Evolutionary conservation across 169 alveolate genomes (phyloP), one percentile per base, ranked within the genome.

Genomic region (Perkinsus chesapeaki): DNA sequence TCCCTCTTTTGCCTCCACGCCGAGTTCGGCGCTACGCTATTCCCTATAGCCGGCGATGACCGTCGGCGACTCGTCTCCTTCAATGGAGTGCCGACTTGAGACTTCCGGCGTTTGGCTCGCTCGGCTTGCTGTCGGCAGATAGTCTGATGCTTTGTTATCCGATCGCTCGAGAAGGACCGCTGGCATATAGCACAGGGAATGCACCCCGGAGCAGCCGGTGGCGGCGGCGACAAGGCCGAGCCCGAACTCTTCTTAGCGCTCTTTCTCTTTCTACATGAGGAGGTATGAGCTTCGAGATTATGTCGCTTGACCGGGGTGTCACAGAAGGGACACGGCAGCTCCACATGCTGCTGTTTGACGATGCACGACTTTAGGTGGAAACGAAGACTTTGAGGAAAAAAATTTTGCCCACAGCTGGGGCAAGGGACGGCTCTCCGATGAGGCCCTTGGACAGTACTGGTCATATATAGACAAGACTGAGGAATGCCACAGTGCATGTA

Each of bases 311-410:
- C 12, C 27, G 82, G 82, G 82, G 82, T 60, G 82, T 60, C 82
- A 60, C 82, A 60, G 82, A 60, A 60, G 27, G 82, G 82, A 16
- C 82, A 60, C 82, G 82, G 82, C 82, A 60, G 82, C 82, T 60
- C 82, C 37, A 60, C 31, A 34, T 60, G 82, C 82, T 60, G 82
- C 31, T 60, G 82, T 34, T 60, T 60, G 36, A 60, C 82, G 27
- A 60, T 9, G 82, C 82, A 60, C 82, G 82, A 60, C 82, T 60
- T 60, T 27, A 60, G 82, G 31, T 60, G 82, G 31, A 60, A 60
- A 12, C 82, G 82, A 16, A 60, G 82, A 34, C 82, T 60, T 60
- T 60, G 82, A 12, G 82, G 82, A 34, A 60, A 60, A 34, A 60
- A 60, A 12, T 60, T 27, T 34, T 60, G 82, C 0, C 82, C 82